Evolutionary conservation across 1,284 basidiomycete genomes (phyloP).

Genomic region (Puccinia horiana): DNA sequence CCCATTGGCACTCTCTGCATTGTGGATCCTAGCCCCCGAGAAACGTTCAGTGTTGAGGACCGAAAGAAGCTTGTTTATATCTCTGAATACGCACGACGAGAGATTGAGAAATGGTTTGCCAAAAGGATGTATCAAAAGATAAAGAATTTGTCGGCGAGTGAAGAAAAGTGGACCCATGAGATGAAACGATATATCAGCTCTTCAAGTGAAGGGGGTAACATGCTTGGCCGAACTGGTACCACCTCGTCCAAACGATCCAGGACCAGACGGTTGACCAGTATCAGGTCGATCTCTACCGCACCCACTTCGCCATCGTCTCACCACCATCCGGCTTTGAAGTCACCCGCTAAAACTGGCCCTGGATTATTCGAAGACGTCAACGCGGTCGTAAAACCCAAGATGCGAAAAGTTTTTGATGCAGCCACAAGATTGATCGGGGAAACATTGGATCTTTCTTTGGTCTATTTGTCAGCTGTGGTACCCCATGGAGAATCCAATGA

Average conservation of each 20-base stretch:
- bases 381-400: slow-evolving; percentile 48
- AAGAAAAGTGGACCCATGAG: slow-evolving; percentile 14
- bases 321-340: not conserved
- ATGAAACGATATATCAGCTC: not conserved
- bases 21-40: slow-evolving; percentile 53
- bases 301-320: slow-evolving; percentile 22
- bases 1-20: slow-evolving; percentile 56
- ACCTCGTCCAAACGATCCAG: not conserved
- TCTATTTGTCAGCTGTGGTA: slow-evolving; percentile 52
- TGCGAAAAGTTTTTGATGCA: slow-evolving; percentile 54
- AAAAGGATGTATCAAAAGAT: slow-evolving; percentile 40
- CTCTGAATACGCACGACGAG: slow-evolving; percentile 51
- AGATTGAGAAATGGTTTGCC: slow-evolving; percentile 52
- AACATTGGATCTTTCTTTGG: slow-evolving; percentile 54
- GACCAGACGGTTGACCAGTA: not conserved
- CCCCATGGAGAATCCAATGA: slow-evolving; percentile 23
- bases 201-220: not conserved
- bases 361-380: slow-evolving; percentile 34
- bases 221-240: not conserved
- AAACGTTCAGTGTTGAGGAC: slow-evolving; percentile 53
- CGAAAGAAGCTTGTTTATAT: slow-evolving; percentile 53
- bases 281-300: slow-evolving; percentile 14
- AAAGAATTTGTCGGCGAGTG: not conserved
- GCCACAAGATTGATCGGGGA: slow-evolving; percentile 53
- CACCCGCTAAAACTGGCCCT: slow-evolving; percentile 10